A percentile compares a stretch with the other conserved stretches of the same genome.
These are phyloP conservation scores for Pseudodiploospora longispora DNA, from an alignment of 2,329 filamentous ascomycete species.

Conservation along the genomic window DNA sequence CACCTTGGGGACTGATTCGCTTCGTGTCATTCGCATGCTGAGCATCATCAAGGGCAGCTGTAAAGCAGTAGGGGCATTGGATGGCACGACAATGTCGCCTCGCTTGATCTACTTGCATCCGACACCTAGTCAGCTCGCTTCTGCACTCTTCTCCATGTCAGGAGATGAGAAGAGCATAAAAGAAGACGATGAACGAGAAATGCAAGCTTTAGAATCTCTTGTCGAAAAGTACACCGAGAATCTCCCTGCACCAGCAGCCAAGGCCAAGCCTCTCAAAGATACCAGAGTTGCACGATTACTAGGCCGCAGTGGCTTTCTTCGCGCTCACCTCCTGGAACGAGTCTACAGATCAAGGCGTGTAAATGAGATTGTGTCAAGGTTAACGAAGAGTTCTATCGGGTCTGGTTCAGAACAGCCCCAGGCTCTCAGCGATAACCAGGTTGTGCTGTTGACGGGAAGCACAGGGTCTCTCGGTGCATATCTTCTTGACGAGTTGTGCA, in stretches of 20 bases:
- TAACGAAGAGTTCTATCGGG: too few relatives aligned
- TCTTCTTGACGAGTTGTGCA: constrained; percentile 37
- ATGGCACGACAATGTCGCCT: constrained; percentile 12
- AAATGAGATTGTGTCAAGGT: too few relatives aligned
- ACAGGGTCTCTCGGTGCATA: constrained; percentile 85
- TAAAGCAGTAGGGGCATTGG: constrained; percentile 10
- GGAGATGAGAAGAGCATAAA: neutral
- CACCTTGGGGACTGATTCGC: constrained; percentile 29
- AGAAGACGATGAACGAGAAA: neutral
- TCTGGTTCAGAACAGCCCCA: constrained; percentile 10
- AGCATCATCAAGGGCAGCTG: constrained; percentile 13
- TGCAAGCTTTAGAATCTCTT: constrained; percentile 9
- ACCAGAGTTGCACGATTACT: too few relatives aligned
- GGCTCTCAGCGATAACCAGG: constrained; percentile 30
- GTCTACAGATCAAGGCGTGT: too few relatives aligned
- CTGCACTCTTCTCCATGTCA: constrained; percentile 2
- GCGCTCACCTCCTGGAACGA: too few relatives aligned
- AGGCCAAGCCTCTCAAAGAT: neutral
- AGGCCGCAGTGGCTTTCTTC: too few relatives aligned
- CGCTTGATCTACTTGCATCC: constrained; percentile 21
- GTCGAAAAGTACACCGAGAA: constrained; percentile 20
- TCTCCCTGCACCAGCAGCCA: constrained; percentile 12
- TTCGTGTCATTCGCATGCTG: constrained; percentile 24
- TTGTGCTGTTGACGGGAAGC: constrained; percentile 75
- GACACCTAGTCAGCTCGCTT: constrained; percentile 18